Evolutionary conservation across 345 rosid genomes (phyloP), one percentile per base, ranked within the genome.

Genomic region (Populus euphratica): DNA sequence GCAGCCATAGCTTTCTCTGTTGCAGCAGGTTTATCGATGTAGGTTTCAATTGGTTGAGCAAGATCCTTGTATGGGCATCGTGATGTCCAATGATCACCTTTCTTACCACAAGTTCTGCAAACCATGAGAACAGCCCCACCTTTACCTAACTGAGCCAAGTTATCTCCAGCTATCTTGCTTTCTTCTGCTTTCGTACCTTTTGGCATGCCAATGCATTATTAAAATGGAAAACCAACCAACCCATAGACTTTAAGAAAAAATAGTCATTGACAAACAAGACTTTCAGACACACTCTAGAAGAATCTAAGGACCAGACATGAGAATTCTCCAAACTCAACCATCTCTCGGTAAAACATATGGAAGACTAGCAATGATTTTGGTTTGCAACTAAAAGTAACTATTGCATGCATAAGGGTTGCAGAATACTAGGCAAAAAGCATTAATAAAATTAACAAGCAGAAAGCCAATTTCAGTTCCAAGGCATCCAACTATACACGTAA

Each of bases 31-130:
- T 87, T 93, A 43, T 95, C 98, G 0, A 79, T 44, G 43, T 89
- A 91, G 41, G 68, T 79, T 74, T 92, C 98, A 0, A 86, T 1
- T 18, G 81, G 90, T 62, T 79, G 78, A 68, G 93, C 94, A 20
- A 93, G 94, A 84, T 95, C 98, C 91, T 91, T 92, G 87, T 91
- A 93, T 5, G 97, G 96, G 65, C 98, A 92, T 76, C 91, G 85
- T 11, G 94, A 86, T 4, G 97, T 93, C 99, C 99, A 93, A 86
- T 93, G 99, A 69, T 93, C 97, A 72, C 94, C 96, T 83, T 91
- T 92, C 89, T 93, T 91, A 76, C 92, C 93, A 78, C 98, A 96
- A 72, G 85, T 90, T 81, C 94, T 88, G 72, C 97, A 96, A 31
- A 93, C 86, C 97, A 91, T 93, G 78, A 93, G 98, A 67, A 90